phyloP scores from a whole-genome alignment of 106 monocot species.

The Allium fistulosum region DNA sequence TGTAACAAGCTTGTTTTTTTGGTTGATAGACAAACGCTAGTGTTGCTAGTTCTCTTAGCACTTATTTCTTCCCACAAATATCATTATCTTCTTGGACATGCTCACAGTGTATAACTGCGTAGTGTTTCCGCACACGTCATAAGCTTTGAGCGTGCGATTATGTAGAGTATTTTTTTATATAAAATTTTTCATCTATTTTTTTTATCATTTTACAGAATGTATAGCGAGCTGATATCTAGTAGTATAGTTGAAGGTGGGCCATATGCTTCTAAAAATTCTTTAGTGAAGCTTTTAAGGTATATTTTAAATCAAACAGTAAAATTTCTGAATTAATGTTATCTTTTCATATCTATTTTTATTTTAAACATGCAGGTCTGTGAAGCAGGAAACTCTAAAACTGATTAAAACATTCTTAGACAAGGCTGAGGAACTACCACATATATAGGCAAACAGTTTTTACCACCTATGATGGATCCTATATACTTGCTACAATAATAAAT shows the following conservation, averaged over 20 bases:
- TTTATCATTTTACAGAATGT: no score
- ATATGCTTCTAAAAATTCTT: no score
- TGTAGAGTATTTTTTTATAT: no score
- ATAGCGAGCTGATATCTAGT: no score
- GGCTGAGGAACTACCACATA: no score
- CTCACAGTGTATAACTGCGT: conserved; percentile 85
- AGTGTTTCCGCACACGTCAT: background rate
- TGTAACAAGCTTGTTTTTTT: background rate
- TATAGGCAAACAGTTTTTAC: conserved; percentile 94
- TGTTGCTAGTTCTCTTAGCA: conserved; percentile 87
- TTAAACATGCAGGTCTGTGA: conserved; percentile 67
- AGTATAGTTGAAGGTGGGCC: no score
- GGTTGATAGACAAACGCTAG: conserved; percentile 87
- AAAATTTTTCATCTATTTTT: background rate
- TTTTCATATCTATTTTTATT: background rate
- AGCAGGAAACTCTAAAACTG: conserved; percentile 89
- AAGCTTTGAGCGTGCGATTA: background rate
- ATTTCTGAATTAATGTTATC: background rate
- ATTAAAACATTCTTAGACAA: no score
- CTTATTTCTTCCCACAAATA: no score
- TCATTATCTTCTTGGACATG: conserved; percentile 99
- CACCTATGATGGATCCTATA: conserved; percentile 96
- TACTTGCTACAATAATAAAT: conserved; percentile 93
- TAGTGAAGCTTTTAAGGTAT: no score
- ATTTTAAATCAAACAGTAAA: no score